These are phyloP conservation scores for Aspergillus candidus DNA, from an alignment of 2,329 filamentous ascomycete species.

Conservation along the genomic window DNA sequence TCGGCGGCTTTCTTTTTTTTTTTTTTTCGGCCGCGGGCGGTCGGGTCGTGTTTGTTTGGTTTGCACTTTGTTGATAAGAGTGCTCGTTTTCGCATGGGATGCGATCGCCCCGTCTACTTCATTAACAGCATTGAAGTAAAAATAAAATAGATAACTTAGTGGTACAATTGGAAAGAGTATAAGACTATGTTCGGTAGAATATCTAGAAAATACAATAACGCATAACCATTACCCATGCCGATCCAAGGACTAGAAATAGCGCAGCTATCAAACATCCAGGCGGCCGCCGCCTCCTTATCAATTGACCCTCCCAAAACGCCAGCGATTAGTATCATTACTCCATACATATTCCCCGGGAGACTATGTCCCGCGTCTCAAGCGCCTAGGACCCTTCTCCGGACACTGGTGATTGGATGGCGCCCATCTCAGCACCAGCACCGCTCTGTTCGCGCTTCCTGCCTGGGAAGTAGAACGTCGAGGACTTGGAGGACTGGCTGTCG, in stretches of 20 bases:
- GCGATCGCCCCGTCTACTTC: too few species aligned
- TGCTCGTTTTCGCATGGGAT: background rate
- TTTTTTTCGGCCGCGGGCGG: slow-evolving; percentile 15
- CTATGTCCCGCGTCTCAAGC: slow-evolving; percentile 12
- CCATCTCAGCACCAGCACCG: slow-evolving; percentile 65
- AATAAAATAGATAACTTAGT: background rate
- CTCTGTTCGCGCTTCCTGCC: slow-evolving; percentile 67
- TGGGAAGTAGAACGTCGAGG: slow-evolving; percentile 57
- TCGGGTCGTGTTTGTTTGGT: slow-evolving; percentile 11
- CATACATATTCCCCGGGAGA: too few species aligned
- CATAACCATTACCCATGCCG: too few species aligned
- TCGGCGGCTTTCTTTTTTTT: slow-evolving; percentile 8
- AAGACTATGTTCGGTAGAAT: too few species aligned
- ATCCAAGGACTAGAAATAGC: too few species aligned
- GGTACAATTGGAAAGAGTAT: too few species aligned
- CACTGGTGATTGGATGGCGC: slow-evolving; percentile 49
- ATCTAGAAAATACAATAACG: too few species aligned
- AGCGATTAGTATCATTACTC: slow-evolving; percentile 1
- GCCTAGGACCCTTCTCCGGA: slow-evolving; percentile 12
- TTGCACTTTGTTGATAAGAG: slow-evolving; percentile 10
- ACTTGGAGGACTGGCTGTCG: slow-evolving; percentile 31
- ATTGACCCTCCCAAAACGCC: background rate
- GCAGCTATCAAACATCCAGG: too few species aligned
- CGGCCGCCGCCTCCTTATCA: background rate
- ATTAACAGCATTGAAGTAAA: background rate